Evolutionary conservation across 257 asterid genomes (phyloP).

Genomic region (Capsicum pubescens): DNA sequence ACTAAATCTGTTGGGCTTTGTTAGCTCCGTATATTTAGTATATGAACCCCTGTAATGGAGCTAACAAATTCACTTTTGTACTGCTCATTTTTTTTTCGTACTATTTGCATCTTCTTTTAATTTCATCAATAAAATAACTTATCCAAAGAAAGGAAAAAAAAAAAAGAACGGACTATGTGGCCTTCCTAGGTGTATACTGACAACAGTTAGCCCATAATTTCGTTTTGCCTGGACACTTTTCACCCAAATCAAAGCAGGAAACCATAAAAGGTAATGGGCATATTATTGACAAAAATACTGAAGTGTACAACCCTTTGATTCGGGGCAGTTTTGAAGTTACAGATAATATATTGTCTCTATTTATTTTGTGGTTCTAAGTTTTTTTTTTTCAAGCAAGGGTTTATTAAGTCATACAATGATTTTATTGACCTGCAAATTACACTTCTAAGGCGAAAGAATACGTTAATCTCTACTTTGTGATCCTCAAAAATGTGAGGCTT

Average conservation of each 20-base stretch:
- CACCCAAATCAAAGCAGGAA: neutral
- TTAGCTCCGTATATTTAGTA: neutral
- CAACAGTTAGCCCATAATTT: neutral
- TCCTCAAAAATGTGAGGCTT: too few relatives aligned
- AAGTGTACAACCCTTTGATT: neutral
- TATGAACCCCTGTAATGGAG: neutral
- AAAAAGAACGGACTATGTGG: neutral
- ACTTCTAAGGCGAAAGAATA: too few relatives aligned
- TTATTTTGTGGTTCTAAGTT: neutral
- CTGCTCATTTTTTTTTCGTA: too few relatives aligned
- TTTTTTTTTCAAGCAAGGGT: too few relatives aligned
- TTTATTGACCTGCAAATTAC: too few relatives aligned
- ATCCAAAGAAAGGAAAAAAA: neutral
- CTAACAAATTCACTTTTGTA: neutral
- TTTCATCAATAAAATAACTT: neutral
- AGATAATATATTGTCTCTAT: neutral
- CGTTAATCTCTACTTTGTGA: too few relatives aligned
- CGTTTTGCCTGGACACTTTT: neutral
- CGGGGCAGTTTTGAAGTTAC: neutral
- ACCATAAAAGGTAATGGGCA: neutral
- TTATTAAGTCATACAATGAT: too few relatives aligned
- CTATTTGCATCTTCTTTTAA: neutral
- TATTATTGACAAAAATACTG: neutral
- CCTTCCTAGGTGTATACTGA: neutral
- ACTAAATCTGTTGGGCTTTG: conserved; percentile 1